A percentile compares a stretch with the other conserved stretches of the same genome.
Evolutionary conservation across 2,329 filamentous ascomycete genomes (phyloP).

Genomic region (Xylaria sp.): DNA sequence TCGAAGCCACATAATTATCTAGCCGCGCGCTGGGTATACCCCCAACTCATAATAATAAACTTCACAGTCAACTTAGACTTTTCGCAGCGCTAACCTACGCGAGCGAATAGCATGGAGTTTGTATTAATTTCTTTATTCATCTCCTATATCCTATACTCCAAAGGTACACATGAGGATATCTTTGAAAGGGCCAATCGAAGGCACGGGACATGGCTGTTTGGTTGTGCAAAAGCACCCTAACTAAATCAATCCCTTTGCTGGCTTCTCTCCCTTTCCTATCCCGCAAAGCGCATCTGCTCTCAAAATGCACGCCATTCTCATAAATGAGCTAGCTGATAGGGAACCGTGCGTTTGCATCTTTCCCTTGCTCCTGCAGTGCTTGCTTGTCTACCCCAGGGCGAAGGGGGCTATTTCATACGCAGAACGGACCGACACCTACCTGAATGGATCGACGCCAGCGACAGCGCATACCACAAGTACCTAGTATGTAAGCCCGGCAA

Average conservation of each 20-base stretch:
- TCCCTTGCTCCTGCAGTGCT: not conserved
- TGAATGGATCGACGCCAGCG: not conserved
- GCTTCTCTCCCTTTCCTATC: not conserved
- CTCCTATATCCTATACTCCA: not conserved
- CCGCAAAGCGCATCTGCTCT: not conserved
- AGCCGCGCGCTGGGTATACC: constrained; percentile 19
- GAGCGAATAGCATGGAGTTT: not conserved
- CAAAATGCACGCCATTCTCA: not conserved
- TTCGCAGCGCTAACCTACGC: not conserved
- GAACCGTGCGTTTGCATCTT: constrained; percentile 1
- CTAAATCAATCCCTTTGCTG: not conserved
- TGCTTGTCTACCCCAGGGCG: not conserved
- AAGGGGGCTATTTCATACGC: not conserved
- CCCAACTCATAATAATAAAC: constrained; percentile 1
- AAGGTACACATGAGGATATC: not conserved
- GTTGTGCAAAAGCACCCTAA: not conserved
- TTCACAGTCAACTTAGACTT: too few relatives aligned
- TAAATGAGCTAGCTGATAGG: not conserved
- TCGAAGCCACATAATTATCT: constrained; percentile 18
- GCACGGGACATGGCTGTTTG: not conserved
- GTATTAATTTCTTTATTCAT: not conserved
- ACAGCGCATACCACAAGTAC: not conserved
- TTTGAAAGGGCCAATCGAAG: not conserved
- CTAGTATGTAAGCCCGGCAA: constrained; percentile 9
- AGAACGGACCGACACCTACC: not conserved